phyloP scores from a whole-genome alignment of 768 basidiomycete genomes.

The Wakefieldia striispora region DNA sequence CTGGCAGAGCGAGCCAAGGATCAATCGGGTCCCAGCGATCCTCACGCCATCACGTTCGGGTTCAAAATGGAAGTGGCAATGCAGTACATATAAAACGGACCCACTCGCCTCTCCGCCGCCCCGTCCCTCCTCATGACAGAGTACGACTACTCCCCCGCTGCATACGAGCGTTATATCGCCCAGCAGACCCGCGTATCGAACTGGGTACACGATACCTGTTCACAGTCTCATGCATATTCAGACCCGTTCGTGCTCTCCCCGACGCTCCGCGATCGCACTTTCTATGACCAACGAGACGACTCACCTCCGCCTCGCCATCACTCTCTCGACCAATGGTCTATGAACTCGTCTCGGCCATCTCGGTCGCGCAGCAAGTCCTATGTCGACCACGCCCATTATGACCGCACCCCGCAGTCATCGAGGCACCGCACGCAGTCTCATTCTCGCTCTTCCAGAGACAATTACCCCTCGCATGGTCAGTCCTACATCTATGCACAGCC shows the following conservation, averaged over 20 bases:
- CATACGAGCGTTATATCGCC: slow-evolving; percentile 43
- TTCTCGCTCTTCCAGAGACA: slow-evolving; percentile 22
- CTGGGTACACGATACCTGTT: slow-evolving; percentile 47
- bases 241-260: slow-evolving; percentile 32
- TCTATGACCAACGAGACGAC: slow-evolving; percentile 20
- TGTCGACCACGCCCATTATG: slow-evolving; percentile 19
- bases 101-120: slow-evolving; percentile 8
- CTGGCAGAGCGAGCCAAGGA: neutral
- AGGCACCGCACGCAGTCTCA: slow-evolving; percentile 26
- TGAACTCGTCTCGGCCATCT: slow-evolving; percentile 22
- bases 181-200: slow-evolving; percentile 48
- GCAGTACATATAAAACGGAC: slow-evolving; percentile 1
- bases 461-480: slow-evolving; percentile 16
- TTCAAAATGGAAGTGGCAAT: slow-evolving; percentile 1
- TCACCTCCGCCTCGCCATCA: neutral
- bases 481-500: slow-evolving; percentile 19
- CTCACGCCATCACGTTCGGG: slow-evolving; percentile 5
- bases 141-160: slow-evolving; percentile 61
- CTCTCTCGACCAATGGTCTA: slow-evolving; percentile 18
- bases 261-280: slow-evolving; percentile 28
- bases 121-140: slow-evolving; percentile 45
- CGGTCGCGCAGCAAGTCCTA: slow-evolving; percentile 24
- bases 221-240: slow-evolving; percentile 26
- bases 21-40: slow-evolving; percentile 7
- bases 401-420: slow-evolving; percentile 10